phyloP scores from a whole-genome alignment of 306 rosid species.

The Ammopiptanthus mongolicus region DNA sequence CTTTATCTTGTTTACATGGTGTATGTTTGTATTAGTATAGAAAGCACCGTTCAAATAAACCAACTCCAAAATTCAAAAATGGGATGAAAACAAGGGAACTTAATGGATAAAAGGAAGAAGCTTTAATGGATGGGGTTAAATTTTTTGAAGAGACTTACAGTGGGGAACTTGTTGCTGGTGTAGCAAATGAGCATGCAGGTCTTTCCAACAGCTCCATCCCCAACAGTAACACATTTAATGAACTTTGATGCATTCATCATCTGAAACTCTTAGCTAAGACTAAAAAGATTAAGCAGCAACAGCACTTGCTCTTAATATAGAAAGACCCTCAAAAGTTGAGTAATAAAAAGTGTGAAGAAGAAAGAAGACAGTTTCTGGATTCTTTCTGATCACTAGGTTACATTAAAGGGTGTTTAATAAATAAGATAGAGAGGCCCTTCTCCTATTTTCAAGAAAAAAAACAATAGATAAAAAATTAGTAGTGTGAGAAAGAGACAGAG shows the following conservation, averaged over 20 bases:
- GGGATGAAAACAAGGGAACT: not conserved
- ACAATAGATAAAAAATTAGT: not conserved
- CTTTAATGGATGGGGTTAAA: not conserved
- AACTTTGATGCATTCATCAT: conserved; percentile 94
- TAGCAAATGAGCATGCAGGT: conserved; percentile 99
- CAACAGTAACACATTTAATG: conserved; percentile 98
- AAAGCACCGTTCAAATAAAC: not conserved
- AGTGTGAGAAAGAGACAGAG: conserved; percentile 17
- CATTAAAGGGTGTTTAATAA: conserved; percentile 23
- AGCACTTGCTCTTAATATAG: not conserved
- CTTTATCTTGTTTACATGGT: not conserved
- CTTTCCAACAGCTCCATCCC: conserved; percentile 99
- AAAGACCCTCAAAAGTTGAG: conserved; percentile 16
- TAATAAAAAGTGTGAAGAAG: not conserved
- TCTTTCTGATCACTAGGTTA: conserved; percentile 1
- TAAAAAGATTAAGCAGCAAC: conserved; percentile 6
- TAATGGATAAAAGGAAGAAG: not conserved
- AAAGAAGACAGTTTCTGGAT: conserved; percentile 5
- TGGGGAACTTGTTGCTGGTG: conserved; percentile 96
- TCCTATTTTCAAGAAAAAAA: conserved; percentile 38
- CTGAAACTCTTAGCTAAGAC: conserved; percentile 6
- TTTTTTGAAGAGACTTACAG: conserved; percentile 41
- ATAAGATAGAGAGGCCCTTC: conserved; percentile 14
- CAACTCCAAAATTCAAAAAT: conserved; percentile 8
- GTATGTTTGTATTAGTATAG: not conserved